phyloP scores from a whole-genome alignment of 768 basidiomycete genomes.

The Lactarius tabidus region DNA sequence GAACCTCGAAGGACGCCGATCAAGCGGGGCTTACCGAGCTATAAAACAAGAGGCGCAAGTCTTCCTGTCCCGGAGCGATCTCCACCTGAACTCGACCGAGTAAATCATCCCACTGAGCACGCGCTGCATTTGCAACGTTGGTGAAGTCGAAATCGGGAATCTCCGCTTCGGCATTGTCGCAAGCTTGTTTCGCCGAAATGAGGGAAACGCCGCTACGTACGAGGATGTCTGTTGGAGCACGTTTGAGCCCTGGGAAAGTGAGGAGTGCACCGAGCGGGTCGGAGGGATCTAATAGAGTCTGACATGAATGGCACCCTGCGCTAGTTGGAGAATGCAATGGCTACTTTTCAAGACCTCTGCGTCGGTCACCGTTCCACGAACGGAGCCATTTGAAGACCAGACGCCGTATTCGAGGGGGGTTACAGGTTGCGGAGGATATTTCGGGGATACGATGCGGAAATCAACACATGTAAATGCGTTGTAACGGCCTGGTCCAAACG shows the following conservation, averaged over 20 bases:
- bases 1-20: not conserved
- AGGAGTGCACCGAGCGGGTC: constrained; percentile 40
- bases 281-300: constrained; percentile 37
- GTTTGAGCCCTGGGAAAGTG: not conserved
- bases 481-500: constrained; percentile 59
- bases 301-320: not conserved
- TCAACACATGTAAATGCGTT: constrained; percentile 56
- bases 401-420: constrained; percentile 53
- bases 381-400: constrained; percentile 48
- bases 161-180: constrained; percentile 56
- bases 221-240: constrained; percentile 42
- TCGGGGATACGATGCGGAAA: constrained; percentile 49
- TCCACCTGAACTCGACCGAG: constrained; percentile 53
- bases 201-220: constrained; percentile 60
- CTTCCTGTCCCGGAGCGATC: constrained; percentile 34
- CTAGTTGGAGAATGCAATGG: constrained; percentile 11
- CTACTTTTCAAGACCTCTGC: constrained; percentile 48
- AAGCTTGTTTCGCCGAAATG: constrained; percentile 57
- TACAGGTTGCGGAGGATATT: constrained; percentile 1
- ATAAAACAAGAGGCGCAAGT: constrained; percentile 54
- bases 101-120: constrained; percentile 54
- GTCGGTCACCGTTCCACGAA: constrained; percentile 42
- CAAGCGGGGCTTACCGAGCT: constrained; percentile 42
- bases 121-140: constrained; percentile 39
- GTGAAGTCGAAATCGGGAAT: constrained; percentile 57